phyloP scores from a whole-genome alignment of 306 rosid species.

The Prunus campanulata region DNA sequence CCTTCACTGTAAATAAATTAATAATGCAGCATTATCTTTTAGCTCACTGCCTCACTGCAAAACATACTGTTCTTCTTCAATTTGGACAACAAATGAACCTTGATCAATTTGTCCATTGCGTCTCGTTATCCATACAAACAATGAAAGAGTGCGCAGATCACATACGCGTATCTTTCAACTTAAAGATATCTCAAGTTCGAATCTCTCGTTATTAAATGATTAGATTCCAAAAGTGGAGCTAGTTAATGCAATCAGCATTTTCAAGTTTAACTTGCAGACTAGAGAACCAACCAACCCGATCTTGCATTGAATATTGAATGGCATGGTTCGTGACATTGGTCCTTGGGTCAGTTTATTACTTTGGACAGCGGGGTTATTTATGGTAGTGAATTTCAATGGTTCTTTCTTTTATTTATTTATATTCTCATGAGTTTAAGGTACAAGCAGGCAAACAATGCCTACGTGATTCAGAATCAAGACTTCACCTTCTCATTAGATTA shows the following conservation, averaged over 20 bases:
- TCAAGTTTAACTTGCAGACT: neutral
- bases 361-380: neutral
- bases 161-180: too few relatives aligned
- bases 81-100: neutral
- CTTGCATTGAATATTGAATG: slow-evolving; percentile 2
- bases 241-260: slow-evolving; percentile 20
- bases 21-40: neutral
- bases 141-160: too few relatives aligned
- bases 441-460: neutral
- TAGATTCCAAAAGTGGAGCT: neutral
- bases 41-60: neutral
- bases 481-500: too few relatives aligned
- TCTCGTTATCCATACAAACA: too few relatives aligned
- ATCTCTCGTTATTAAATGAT: too few relatives aligned
- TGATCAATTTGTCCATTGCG: too few relatives aligned
- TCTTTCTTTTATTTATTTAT: neutral
- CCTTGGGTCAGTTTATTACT: neutral
- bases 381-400: neutral
- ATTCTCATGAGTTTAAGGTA: neutral
- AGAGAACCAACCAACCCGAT: neutral
- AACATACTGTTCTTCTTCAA: slow-evolving; percentile 4
- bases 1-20: neutral
- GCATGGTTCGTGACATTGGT: slow-evolving; percentile 2
- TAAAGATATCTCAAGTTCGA: too few relatives aligned
- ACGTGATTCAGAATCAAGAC: too few relatives aligned